Evolutionary conservation across 2,329 filamentous ascomycete species (phyloP), one percentile per base, ranked within the genome.

Genomic region (Microthyrium microscopicum): DNA sequence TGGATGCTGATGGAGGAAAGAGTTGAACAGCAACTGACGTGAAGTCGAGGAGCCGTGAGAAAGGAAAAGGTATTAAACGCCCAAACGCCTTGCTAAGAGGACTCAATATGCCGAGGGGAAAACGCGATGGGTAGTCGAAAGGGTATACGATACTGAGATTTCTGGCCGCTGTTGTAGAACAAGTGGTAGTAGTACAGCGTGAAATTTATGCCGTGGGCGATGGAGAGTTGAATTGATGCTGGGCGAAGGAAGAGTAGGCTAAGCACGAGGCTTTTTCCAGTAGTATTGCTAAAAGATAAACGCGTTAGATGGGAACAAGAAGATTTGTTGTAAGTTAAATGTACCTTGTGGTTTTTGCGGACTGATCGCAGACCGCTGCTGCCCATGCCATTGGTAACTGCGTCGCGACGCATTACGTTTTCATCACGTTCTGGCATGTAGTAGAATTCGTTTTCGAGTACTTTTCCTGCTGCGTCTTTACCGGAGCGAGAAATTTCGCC

Each of bases 331-430:
- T 21, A 20, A 29, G 7, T 31, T 15, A 33, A 40, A 54, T 62
- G 50, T 68, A 95, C 87, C 81, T 95, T 95, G 58, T 98, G 89
- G 52, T 89, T 82, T 60, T 94, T 95, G 48, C 89, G 71, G 50
- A 89, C 94, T 49, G 76, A 77, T 43, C 89, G 69, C 47, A 98
- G 60, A 46, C 83, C 89, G 27, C 85, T 87, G 57, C 92, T 93
- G 36, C 83, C 70, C 51, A 94, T 62, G 34, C 82, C 81, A 43
- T 85, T 76, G 2, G 85, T 82, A 11, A 94, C 83, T 16, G 84
- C 79, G 34, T 82, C 70, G 33, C 80, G 72, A 39, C 87, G 71
- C 49, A 77, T 71, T 41, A 75, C 68, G 49, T 95, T 84, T 3
- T 67, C 62, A 50, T 98, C 89, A 47, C 73, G 67, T 53, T 95